A percentile compares a stretch with the other conserved stretches of the same genome.
Evolutionary conservation across 306 rosid species (phyloP).

Genomic region (Vicia faba): DNA sequence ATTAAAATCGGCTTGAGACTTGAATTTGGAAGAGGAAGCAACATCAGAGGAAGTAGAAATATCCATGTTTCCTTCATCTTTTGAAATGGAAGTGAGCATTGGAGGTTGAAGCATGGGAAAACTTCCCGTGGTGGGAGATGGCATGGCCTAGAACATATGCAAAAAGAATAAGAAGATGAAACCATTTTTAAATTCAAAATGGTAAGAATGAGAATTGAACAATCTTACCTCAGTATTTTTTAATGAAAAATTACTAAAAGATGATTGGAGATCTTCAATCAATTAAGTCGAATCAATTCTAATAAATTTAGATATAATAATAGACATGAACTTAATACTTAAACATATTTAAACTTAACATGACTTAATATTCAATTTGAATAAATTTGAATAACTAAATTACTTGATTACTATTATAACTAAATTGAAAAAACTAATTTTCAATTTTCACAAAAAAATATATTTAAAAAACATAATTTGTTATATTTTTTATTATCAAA

Average conservation of each 20-base stretch:
- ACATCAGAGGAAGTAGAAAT: conserved; percentile 23
- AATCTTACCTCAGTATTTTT: neutral
- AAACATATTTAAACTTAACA: neutral
- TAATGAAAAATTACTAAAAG: too few species aligned
- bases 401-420: too few species aligned
- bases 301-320: neutral
- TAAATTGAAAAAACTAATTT: too few species aligned
- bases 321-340: neutral
- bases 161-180: neutral
- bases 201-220: neutral
- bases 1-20: conserved; percentile 31
- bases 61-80: conserved; percentile 36
- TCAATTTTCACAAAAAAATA: too few species aligned
- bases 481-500: too few species aligned
- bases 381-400: too few species aligned
- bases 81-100: conserved; percentile 31
- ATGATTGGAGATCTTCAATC: too few species aligned
- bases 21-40: conserved; percentile 43
- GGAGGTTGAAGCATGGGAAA: conserved; percentile 52
- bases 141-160: conserved; percentile 51
- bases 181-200: too few species aligned
- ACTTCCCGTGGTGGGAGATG: conserved; percentile 84
- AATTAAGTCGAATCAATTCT: neutral
- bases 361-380: neutral
- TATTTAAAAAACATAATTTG: too few species aligned